Conservation (phyloP, 805 yeast species). For the Starmerella floricola region DNA sequence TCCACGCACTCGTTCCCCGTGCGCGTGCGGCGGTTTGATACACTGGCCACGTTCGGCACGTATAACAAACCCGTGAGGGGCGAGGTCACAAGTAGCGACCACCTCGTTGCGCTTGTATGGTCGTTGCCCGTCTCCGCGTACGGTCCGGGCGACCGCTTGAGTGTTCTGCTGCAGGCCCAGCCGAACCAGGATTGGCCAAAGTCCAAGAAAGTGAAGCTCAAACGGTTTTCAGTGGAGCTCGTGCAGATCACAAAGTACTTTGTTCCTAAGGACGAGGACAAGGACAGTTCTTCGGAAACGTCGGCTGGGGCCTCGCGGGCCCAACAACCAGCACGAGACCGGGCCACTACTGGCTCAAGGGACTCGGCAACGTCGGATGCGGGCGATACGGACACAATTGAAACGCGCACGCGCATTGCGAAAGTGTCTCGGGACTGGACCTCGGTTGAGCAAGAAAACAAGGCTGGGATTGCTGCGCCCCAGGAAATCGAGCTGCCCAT, state of each 20-base stretch:
- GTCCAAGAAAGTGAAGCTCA: conserved; percentile 30
- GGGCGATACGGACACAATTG: conserved; percentile 25
- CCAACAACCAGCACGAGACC: background rate
- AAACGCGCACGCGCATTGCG: conserved; percentile 25
- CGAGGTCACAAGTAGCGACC: conserved; percentile 27
- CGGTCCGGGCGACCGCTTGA: conserved; percentile 32
- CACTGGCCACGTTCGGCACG: conserved; percentile 31
- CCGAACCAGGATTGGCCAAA: conserved; percentile 32
- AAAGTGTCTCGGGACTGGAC: conserved; percentile 24
- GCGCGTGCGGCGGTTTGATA: conserved; percentile 30
- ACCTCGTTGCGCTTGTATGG: conserved; percentile 28
- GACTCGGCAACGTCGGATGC: background rate
- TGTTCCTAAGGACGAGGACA: conserved; percentile 1
- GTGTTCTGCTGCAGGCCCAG: conserved; percentile 24
- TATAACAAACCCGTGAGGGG: conserved; percentile 26
- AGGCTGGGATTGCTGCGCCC: conserved; percentile 17
- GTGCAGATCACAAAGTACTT: conserved; percentile 29
- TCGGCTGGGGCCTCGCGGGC: background rate
- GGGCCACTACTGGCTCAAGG: too few species aligned
- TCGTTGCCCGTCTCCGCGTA: conserved; percentile 28
- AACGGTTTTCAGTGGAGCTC: conserved; percentile 28
- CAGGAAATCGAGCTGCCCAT: conserved; percentile 25
- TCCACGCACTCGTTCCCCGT: conserved; percentile 28
- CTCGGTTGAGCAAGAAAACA: conserved; percentile 22
- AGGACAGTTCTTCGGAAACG: background rate